Percentiles rank a stretch among this genome's conserved stretches.
Conservation (phyloP, 306 rosid genomes). For the Fragaria ananassa region DNA sequence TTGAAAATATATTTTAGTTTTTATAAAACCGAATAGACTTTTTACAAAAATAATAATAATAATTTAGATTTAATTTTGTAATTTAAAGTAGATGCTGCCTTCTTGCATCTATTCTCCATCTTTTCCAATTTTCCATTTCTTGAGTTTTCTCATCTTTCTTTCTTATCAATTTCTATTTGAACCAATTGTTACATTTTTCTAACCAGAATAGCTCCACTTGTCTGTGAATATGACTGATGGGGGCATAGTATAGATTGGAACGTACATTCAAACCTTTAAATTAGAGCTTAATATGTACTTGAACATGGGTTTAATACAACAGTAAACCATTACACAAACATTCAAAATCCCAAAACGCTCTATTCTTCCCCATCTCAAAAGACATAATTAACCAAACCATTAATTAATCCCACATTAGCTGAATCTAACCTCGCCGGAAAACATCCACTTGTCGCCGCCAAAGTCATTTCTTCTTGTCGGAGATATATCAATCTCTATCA, state of each 20-base stretch:
- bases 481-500: constrained; percentile 46
- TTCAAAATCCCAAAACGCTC: constrained; percentile 24
- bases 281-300: constrained; percentile 33
- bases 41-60: too few relatives aligned
- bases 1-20: too few relatives aligned
- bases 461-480: constrained; percentile 36
- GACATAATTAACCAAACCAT: constrained; percentile 10
- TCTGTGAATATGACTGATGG: too few relatives aligned
- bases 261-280: constrained; percentile 24
- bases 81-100: background rate
- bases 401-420: constrained; percentile 31
- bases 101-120: constrained; percentile 20
- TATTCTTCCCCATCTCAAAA: constrained; percentile 24
- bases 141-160: background rate
- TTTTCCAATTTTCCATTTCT: constrained; percentile 7
- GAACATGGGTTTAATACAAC: constrained; percentile 28
- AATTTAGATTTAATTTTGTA: background rate
- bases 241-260: constrained; percentile 12
- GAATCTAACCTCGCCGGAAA: constrained; percentile 40
- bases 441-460: constrained; percentile 31
- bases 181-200: background rate
- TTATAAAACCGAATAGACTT: too few relatives aligned
- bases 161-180: background rate
- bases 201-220: background rate
- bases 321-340: constrained; percentile 33